These are phyloP conservation scores for Fusarium mexicanum DNA, from an alignment of 2,329 filamentous ascomycete species.

Conservation along the genomic window DNA sequence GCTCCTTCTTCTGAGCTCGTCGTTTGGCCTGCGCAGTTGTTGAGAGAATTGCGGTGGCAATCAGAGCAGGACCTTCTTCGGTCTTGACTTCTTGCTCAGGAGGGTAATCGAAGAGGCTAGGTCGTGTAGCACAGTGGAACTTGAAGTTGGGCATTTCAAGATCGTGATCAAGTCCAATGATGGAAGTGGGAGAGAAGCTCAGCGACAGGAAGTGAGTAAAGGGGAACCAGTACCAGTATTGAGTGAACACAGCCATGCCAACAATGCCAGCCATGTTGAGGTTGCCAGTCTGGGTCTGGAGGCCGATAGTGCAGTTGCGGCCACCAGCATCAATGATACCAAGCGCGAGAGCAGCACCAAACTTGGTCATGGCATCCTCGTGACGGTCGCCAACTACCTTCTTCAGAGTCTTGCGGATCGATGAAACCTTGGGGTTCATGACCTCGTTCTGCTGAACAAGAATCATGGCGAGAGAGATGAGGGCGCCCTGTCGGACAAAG, in stretches of 20 bases:
- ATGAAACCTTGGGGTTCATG: constrained; percentile 95
- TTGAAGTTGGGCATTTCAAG: constrained; percentile 94
- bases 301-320: constrained; percentile 96
- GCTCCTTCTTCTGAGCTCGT: constrained; percentile 92
- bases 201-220: constrained; percentile 97
- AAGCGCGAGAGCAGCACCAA: constrained; percentile 90
- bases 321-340: constrained; percentile 98
- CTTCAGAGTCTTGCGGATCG: constrained; percentile 90
- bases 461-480: constrained; percentile 96
- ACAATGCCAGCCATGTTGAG: constrained; percentile 99
- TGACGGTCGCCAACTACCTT: constrained; percentile 95
- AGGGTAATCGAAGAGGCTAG: constrained; percentile 97
- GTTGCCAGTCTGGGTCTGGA: constrained; percentile 98
- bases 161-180: constrained; percentile 94
- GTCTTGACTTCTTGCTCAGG: constrained; percentile 95
- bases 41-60: constrained; percentile 94
- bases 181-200: constrained; percentile 94
- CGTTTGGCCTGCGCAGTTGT: constrained; percentile 98
- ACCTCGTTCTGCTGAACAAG: constrained; percentile 99
- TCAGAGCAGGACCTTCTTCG: constrained; percentile 91
- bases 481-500: constrained; percentile 95
- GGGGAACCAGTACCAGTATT: constrained; percentile 99
- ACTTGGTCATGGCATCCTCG: constrained; percentile 99
- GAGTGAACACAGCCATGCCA: constrained; percentile 96
- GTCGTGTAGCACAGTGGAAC: constrained; percentile 93